These are phyloP conservation scores for Chalciporus chontae DNA, from an alignment of 768 basidiomycete species.

Conservation along the genomic window DNA sequence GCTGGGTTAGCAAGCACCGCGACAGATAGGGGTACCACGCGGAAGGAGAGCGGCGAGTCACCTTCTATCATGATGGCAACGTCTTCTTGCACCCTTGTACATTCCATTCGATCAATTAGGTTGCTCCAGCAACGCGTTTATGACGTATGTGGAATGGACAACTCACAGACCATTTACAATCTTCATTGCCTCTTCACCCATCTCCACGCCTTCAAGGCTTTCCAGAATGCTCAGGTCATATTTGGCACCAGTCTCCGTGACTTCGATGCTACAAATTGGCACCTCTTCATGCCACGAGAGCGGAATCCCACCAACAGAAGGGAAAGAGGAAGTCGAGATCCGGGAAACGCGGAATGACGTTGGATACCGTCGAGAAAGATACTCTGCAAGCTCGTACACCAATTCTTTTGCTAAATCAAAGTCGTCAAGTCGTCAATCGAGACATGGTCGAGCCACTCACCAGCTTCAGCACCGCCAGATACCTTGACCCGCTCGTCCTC, in stretches of 20 bases:
- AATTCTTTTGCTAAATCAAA: slow-evolving; percentile 55
- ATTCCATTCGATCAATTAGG: neutral
- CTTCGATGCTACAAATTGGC: slow-evolving; percentile 49
- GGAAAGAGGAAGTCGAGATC: slow-evolving; percentile 6
- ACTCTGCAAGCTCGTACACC: slow-evolving; percentile 66
- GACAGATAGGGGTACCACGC: slow-evolving; percentile 11
- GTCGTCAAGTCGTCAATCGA: neutral
- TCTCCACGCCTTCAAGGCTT: slow-evolving; percentile 17
- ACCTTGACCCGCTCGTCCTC: slow-evolving; percentile 39
- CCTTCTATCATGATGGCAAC: slow-evolving; percentile 61
- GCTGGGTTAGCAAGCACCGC: slow-evolving; percentile 15
- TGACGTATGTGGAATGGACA: neutral
- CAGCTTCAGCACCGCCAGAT: slow-evolving; percentile 30
- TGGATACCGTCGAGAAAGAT: slow-evolving; percentile 61
- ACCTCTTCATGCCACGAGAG: slow-evolving; percentile 41
- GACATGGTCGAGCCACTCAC: slow-evolving; percentile 8
- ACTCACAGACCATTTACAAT: slow-evolving; percentile 62
- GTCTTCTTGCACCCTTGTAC: slow-evolving; percentile 51
- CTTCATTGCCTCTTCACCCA: slow-evolving; percentile 51
- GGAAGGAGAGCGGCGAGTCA: slow-evolving; percentile 16
- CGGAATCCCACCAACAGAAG: slow-evolving; percentile 22
- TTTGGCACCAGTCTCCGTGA: slow-evolving; percentile 45
- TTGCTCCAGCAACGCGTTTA: slow-evolving; percentile 4
- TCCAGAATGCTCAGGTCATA: slow-evolving; percentile 44
- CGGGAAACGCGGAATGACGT: slow-evolving; percentile 50